These are phyloP conservation scores for Mycena maculata DNA, from an alignment of 768 basidiomycete genomes.

Conservation along the genomic window DNA sequence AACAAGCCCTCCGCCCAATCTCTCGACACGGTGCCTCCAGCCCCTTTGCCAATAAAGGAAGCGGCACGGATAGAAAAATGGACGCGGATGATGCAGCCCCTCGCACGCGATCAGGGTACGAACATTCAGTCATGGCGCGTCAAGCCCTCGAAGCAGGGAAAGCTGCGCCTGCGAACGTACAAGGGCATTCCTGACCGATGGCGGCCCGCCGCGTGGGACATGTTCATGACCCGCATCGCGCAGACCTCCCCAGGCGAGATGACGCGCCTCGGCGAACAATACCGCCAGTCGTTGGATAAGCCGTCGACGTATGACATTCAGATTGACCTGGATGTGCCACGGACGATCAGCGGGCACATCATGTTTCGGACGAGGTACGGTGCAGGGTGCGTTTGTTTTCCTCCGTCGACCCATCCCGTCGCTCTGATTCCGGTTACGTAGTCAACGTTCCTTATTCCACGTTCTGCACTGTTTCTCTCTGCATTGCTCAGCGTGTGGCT, in stretches of 20 bases:
- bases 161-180: conserved; percentile 81
- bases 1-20: conserved; percentile 59
- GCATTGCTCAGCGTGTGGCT: conserved; percentile 87
- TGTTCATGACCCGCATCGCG: conserved; percentile 72
- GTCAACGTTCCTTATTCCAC: conserved; percentile 95
- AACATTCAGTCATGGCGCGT: conserved; percentile 83
- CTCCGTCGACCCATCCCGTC: conserved; percentile 2
- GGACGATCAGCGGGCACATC: conserved; percentile 95
- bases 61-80: conserved; percentile 86
- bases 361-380: conserved; percentile 97
- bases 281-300: conserved; percentile 74
- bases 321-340: conserved; percentile 96
- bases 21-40: conserved; percentile 60
- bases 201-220: conserved; percentile 92
- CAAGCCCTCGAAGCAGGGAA: conserved; percentile 71
- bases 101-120: conserved; percentile 76
- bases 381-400: conserved; percentile 74
- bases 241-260: conserved; percentile 59
- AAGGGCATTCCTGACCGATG: conserved; percentile 98
- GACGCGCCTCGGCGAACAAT: conserved; percentile 57
- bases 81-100: conserved; percentile 88
- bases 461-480: conserved; percentile 94
- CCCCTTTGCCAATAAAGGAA: conserved; percentile 70
- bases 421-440: conserved; percentile 43
- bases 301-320: conserved; percentile 94